Conservation (phyloP, 1,139 yeast genomes). For the Suhomyces bolitotheri region DNA sequence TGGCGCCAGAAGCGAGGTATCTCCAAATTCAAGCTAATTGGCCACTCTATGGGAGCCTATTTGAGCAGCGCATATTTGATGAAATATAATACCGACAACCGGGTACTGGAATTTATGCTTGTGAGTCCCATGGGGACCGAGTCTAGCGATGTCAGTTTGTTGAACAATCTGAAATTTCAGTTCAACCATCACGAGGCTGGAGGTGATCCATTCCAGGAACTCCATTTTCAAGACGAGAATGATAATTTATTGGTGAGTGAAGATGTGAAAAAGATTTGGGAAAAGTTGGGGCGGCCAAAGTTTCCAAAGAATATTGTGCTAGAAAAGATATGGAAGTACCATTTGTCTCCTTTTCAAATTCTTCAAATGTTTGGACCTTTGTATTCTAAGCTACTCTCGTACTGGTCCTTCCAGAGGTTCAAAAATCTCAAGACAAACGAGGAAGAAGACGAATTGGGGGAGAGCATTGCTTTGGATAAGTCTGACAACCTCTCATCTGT, state of each 20-base stretch:
- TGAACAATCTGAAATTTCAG: constrained; percentile 33
- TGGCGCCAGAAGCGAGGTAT: constrained; percentile 36
- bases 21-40: constrained; percentile 33
- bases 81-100: constrained; percentile 34
- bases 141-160: constrained; percentile 37
- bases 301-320: constrained; percentile 40
- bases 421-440: constrained; percentile 27
- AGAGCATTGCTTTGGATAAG: background rate
- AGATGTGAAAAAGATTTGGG: constrained; percentile 33
- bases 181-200: constrained; percentile 34
- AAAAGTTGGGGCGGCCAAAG: constrained; percentile 38
- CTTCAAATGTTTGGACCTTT: constrained; percentile 43
- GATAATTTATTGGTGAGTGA: constrained; percentile 21
- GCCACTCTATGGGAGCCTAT: constrained; percentile 51
- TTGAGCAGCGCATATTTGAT: constrained; percentile 41
- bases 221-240: constrained; percentile 12
- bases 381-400: constrained; percentile 42
- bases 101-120: constrained; percentile 28
- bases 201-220: constrained; percentile 23
- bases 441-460: constrained; percentile 3
- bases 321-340: constrained; percentile 39
- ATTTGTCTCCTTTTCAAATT: constrained; percentile 43
- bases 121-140: constrained; percentile 54
- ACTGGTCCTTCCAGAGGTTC: constrained; percentile 47
- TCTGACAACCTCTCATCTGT: constrained; percentile 3